Evolutionary conservation across 2,329 filamentous ascomycete species (phyloP).

Genomic region (Drechslerella coelobrocha): DNA sequence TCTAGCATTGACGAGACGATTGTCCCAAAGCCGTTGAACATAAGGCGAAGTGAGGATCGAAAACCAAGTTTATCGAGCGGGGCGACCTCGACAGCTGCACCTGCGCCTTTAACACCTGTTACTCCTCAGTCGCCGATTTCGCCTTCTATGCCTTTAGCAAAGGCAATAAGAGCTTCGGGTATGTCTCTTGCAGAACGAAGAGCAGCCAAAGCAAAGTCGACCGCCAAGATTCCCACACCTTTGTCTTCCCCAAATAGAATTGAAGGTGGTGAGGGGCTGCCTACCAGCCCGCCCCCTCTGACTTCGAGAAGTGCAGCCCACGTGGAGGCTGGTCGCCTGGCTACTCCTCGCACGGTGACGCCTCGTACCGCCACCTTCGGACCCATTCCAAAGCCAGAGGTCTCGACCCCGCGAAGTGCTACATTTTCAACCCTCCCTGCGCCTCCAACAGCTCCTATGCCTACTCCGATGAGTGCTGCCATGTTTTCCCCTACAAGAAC

Average conservation of each 20-base stretch:
- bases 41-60: slow-evolving; percentile 31
- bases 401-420: slow-evolving; percentile 41
- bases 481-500: slow-evolving; percentile 46
- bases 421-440: slow-evolving; percentile 41
- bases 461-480: slow-evolving; percentile 43
- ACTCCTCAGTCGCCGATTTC: slow-evolving; percentile 42
- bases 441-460: slow-evolving; percentile 14
- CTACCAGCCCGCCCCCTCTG: slow-evolving; percentile 45
- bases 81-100: slow-evolving; percentile 11
- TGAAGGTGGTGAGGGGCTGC: slow-evolving; percentile 21
- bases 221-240: slow-evolving; percentile 39
- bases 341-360: slow-evolving; percentile 45
- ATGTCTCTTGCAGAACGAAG: slow-evolving; percentile 48
- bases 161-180: slow-evolving; percentile 34
- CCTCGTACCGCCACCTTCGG: slow-evolving; percentile 44
- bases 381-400: slow-evolving; percentile 41
- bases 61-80: slow-evolving; percentile 35
- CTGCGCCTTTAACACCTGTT: slow-evolving; percentile 27
- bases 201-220: slow-evolving; percentile 36
- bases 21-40: slow-evolving; percentile 31
- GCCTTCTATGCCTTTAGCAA: slow-evolving; percentile 42
- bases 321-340: slow-evolving; percentile 46
- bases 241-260: slow-evolving; percentile 24
- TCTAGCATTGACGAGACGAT: slow-evolving; percentile 28
- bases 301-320: slow-evolving; percentile 45